These are phyloP conservation scores for Volvariella surrecta DNA, from an alignment of 1,284 basidiomycete species.

Conservation along the genomic window DNA sequence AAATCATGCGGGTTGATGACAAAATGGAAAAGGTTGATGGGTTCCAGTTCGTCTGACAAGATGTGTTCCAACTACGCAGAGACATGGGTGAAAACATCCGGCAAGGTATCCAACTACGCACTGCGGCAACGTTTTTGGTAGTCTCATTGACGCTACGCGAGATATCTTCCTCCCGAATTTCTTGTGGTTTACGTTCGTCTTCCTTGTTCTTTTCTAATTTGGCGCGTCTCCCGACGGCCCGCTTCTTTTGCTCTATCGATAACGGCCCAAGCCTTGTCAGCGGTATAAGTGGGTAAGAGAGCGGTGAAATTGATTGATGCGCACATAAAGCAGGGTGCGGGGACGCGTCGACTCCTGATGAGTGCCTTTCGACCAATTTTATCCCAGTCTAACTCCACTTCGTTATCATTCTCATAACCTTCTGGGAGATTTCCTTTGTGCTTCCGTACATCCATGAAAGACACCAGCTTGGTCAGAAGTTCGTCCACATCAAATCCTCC, in stretches of 20 bases:
- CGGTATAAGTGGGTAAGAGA: not conserved
- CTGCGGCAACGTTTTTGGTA: slow-evolving; percentile 65
- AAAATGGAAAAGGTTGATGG: slow-evolving; percentile 75
- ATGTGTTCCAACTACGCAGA: slow-evolving; percentile 43
- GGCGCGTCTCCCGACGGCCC: slow-evolving; percentile 47
- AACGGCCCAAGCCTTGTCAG: slow-evolving; percentile 69
- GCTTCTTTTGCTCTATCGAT: slow-evolving; percentile 69
- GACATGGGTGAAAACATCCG: slow-evolving; percentile 1
- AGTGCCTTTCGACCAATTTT: slow-evolving; percentile 66
- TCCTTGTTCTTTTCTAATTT: slow-evolving; percentile 69
- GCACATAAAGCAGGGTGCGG: slow-evolving; percentile 75
- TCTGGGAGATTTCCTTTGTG: slow-evolving; percentile 31
- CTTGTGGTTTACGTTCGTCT: slow-evolving; percentile 60
- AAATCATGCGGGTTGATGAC: slow-evolving; percentile 84
- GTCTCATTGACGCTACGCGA: slow-evolving; percentile 74
- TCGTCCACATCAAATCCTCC: slow-evolving; percentile 82
- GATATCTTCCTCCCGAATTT: slow-evolving; percentile 72
- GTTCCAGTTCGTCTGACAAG: slow-evolving; percentile 34
- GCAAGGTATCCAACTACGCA: slow-evolving; percentile 22
- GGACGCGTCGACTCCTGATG: slow-evolving; percentile 65
- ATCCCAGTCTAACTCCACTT: slow-evolving; percentile 56
- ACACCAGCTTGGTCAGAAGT: slow-evolving; percentile 64
- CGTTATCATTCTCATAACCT: slow-evolving; percentile 40
- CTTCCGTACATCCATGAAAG: slow-evolving; percentile 63
- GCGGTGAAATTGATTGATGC: slow-evolving; percentile 16